phyloP scores from a whole-genome alignment of 768 basidiomycete species.

The Russula virescens region DNA sequence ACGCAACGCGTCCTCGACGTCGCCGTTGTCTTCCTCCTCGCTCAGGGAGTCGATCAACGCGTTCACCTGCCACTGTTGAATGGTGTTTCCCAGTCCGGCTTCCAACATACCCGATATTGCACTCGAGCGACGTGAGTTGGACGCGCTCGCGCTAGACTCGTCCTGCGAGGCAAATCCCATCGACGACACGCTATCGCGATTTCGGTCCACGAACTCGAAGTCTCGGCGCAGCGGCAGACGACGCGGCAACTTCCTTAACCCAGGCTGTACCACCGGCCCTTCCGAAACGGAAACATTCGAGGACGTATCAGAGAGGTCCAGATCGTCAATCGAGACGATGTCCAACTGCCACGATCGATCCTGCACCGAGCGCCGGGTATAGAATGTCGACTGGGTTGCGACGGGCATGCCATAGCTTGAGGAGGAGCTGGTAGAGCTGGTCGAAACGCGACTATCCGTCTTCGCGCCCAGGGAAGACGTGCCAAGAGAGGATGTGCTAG shows the following conservation, averaged over 20 bases:
- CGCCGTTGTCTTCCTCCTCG: conserved; percentile 70
- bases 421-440: conserved; percentile 23
- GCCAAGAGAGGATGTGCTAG: neutral
- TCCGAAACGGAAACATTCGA: conserved; percentile 46
- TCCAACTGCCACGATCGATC: conserved; percentile 58
- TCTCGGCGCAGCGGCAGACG: conserved; percentile 71
- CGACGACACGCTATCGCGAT: conserved; percentile 67
- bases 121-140: conserved; percentile 43
- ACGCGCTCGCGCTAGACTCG: conserved; percentile 47
- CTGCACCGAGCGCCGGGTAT: conserved; percentile 27
- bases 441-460: conserved; percentile 8
- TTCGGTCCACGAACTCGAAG: conserved; percentile 73
- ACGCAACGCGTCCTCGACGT: conserved; percentile 74
- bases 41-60: conserved; percentile 66
- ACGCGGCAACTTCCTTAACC: conserved; percentile 46
- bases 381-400: conserved; percentile 13
- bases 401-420: conserved; percentile 24
- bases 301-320: conserved; percentile 74
- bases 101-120: conserved; percentile 33
- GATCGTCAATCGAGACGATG: conserved; percentile 70
- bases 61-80: conserved; percentile 82
- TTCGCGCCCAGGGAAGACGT: conserved; percentile 5
- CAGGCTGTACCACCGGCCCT: conserved; percentile 34
- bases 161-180: conserved; percentile 61
- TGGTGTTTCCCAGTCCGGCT: conserved; percentile 41